Conservation (phyloP, 1,284 basidiomycete species). For the Earliella scabrosa region DNA sequence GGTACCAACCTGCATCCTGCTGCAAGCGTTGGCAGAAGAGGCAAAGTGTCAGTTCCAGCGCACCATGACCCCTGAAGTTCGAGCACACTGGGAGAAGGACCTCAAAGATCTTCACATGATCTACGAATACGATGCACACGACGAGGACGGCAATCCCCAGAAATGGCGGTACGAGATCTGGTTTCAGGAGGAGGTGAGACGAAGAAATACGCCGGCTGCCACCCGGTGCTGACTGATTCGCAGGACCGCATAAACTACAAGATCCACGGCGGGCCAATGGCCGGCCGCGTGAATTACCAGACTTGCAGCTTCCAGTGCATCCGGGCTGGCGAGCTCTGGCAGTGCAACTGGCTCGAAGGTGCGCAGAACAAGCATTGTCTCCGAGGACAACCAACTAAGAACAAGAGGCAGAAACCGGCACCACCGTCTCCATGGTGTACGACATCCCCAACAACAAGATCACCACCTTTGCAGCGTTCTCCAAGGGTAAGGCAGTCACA, state of each 20-base stretch:
- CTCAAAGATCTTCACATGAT: background rate
- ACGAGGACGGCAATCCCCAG: background rate
- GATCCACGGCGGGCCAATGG: background rate
- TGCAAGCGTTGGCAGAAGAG: too few relatives aligned
- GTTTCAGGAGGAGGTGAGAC: background rate
- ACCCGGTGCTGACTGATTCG: background rate
- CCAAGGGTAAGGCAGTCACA: background rate
- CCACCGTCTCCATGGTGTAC: background rate
- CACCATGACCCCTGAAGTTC: background rate
- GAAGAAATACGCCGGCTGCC: background rate
- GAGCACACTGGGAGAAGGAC: background rate
- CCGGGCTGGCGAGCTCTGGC: background rate
- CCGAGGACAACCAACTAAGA: background rate
- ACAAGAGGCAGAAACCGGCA: background rate
- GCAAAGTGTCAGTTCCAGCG: too few relatives aligned
- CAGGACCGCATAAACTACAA: background rate
- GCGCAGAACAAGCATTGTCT: background rate
- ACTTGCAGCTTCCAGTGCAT: background rate
- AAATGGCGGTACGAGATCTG: background rate
- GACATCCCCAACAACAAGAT: background rate
- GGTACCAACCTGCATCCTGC: too few relatives aligned
- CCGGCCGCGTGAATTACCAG: background rate
- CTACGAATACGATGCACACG: background rate
- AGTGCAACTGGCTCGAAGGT: background rate
- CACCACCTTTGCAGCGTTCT: background rate